Percentiles rank a stretch among this genome's conserved stretches.
Evolutionary conservation across 1,139 yeast genomes (phyloP).

Genomic region (Geotrichum phurueaensis): DNA sequence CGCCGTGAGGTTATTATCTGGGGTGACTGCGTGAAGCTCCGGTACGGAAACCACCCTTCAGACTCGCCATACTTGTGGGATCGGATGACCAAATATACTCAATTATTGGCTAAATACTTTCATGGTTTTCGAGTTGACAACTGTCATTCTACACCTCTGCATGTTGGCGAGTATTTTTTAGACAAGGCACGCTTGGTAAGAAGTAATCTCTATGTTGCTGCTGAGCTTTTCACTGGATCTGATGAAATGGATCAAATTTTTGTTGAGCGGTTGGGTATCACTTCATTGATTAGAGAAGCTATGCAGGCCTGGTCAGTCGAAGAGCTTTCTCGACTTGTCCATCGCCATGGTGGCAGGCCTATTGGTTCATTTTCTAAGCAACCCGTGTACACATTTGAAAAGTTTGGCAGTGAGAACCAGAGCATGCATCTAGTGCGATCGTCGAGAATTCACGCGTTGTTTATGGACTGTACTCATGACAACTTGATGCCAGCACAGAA

Average conservation of each 20-base stretch:
- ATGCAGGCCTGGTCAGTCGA: conserved; percentile 93
- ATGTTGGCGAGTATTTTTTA: conserved; percentile 82
- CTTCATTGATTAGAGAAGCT: conserved; percentile 87
- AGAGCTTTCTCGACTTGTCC: conserved; percentile 81
- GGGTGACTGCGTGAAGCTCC: conserved; percentile 93
- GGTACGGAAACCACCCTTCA: conserved; percentile 69
- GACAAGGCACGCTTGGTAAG: conserved; percentile 83
- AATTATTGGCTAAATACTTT: conserved; percentile 67
- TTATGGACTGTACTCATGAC: conserved; percentile 98
- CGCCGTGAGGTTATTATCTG: conserved; percentile 92
- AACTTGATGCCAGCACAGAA: conserved; percentile 84
- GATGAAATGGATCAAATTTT: conserved; percentile 85
- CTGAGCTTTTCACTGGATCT: conserved; percentile 89
- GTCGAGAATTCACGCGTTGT: conserved; percentile 81
- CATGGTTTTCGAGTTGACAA: conserved; percentile 91
- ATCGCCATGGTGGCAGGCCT: conserved; percentile 91
- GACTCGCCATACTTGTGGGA: conserved; percentile 91
- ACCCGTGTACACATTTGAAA: conserved; percentile 26
- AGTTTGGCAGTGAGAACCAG: conserved; percentile 15
- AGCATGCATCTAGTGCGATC: conserved; percentile 47
- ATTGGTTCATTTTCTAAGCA: conserved; percentile 65
- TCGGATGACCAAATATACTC: conserved; percentile 74
- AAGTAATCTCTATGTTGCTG: conserved; percentile 86
- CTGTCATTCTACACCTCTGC: conserved; percentile 92
- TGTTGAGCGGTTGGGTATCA: conserved; percentile 84